Conservation (phyloP, 129 eudicot genomes). For the Tanacetum coccineum region DNA sequence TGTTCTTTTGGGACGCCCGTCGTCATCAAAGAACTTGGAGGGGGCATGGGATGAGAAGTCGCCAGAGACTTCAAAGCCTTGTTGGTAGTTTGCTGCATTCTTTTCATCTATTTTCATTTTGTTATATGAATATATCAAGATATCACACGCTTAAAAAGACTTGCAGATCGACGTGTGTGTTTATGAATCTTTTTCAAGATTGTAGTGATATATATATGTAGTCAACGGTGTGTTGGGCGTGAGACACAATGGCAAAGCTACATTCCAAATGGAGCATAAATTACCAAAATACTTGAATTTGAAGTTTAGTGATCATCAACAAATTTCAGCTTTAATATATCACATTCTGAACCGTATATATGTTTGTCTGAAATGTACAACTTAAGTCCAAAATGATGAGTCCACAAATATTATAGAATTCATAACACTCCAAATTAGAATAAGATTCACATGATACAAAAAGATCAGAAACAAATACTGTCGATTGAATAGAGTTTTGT, state of each 20-base stretch:
- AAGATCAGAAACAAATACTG: not conserved
- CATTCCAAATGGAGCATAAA: constrained; percentile 9
- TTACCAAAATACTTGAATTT: constrained; percentile 22
- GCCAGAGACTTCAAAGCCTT: constrained; percentile 35
- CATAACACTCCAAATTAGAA: not conserved
- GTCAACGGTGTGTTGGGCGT: constrained; percentile 12
- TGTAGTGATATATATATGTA: constrained; percentile 6
- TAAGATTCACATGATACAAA: constrained; percentile 1
- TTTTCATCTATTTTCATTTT: constrained; percentile 28
- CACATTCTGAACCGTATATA: not conserved
- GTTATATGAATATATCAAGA: not conserved
- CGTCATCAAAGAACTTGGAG: constrained; percentile 50
- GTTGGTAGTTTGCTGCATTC: constrained; percentile 27
- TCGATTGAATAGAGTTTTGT: constrained; percentile 13
- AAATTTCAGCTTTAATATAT: not conserved
- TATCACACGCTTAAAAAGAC: not conserved
- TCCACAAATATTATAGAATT: not conserved
- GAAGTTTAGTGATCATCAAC: constrained; percentile 8
- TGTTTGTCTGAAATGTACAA: no score
- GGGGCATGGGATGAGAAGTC: constrained; percentile 25
- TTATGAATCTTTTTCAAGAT: constrained; percentile 4
- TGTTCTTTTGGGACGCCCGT: constrained; percentile 55
- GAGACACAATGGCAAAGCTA: constrained; percentile 10
- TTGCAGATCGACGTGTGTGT: no score
- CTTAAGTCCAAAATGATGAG: no score